Evolutionary conservation across 1,284 basidiomycete genomes (phyloP).

Genomic region (Rhodotorula sp.): DNA sequence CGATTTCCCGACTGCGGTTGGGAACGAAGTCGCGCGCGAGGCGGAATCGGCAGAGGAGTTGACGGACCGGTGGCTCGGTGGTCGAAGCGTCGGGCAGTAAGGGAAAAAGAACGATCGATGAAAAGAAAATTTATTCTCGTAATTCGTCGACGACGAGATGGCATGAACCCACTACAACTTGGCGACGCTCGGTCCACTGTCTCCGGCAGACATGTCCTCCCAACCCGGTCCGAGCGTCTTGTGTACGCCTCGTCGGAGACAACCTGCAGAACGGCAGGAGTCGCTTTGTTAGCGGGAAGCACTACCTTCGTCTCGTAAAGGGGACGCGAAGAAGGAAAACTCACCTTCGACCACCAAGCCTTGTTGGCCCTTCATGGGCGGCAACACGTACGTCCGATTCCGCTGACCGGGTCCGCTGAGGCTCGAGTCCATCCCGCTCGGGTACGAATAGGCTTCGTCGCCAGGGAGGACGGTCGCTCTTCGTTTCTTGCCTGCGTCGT

Average conservation of each 20-base stretch:
- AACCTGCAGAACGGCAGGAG: not conserved
- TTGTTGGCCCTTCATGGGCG: constrained; percentile 19
- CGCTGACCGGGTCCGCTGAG: not conserved
- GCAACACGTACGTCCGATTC: constrained; percentile 32
- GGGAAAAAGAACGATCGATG: too few relatives aligned
- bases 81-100: not conserved
- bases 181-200: constrained; percentile 1
- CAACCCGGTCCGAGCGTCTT: constrained; percentile 22
- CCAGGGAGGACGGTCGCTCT: constrained; percentile 31
- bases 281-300: not conserved
- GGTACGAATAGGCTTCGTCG: constrained; percentile 21
- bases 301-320: too few relatives aligned
- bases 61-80: not conserved
- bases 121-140: too few relatives aligned
- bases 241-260: constrained; percentile 13
- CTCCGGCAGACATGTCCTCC: constrained; percentile 36
- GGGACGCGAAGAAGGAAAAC: not conserved
- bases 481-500: constrained; percentile 6
- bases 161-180: too few relatives aligned
- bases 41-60: not conserved
- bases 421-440: not conserved
- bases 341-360: constrained; percentile 32
- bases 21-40: not conserved
- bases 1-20: not conserved
- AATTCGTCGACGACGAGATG: too few relatives aligned